A percentile compares a stretch with the other conserved stretches of the same genome.
Evolutionary conservation across 305 asterid species (phyloP).

Genomic region (Plantago coronopus): DNA sequence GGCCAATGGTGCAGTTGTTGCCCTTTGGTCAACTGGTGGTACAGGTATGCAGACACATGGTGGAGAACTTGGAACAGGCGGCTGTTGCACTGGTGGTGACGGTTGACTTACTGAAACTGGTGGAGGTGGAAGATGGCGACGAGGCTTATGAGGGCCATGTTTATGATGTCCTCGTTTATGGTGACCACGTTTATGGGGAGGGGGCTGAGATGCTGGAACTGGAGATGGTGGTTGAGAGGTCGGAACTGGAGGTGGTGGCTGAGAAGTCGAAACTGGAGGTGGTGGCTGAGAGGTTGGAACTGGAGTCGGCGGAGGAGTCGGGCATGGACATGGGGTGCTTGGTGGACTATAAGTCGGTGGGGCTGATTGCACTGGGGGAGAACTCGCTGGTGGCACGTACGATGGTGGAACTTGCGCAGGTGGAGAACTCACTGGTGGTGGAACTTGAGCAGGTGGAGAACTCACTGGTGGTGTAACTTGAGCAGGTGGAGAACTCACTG

Average conservation of each 20-base stretch:
- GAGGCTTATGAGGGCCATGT: neutral
- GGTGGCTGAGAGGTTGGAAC: neutral
- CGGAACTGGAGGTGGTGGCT: constrained; percentile 7
- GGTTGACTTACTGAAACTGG: constrained; percentile 1
- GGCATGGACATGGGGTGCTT: constrained; percentile 2
- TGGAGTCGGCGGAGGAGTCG: neutral
- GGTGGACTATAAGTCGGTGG: neutral
- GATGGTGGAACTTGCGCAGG: neutral
- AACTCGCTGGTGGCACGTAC: neutral
- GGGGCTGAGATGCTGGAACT: neutral
- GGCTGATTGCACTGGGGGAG: neutral
- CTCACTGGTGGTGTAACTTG: neutral
- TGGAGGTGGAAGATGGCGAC: constrained; percentile 5
- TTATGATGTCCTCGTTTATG: neutral
- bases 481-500: neutral
- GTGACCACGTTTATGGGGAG: neutral
- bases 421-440: neutral
- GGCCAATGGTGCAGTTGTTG: constrained; percentile 1
- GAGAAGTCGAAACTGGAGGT: constrained; percentile 5
- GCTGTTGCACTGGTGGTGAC: constrained; percentile 13
- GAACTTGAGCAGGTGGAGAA: neutral
- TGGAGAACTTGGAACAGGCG: constrained; percentile 14
- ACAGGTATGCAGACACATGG: neutral
- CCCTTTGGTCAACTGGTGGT: too few species aligned
- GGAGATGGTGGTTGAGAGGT: neutral